Conservation (phyloP, 73 alveolate species). For the Stentor coeruleus region DNA sequence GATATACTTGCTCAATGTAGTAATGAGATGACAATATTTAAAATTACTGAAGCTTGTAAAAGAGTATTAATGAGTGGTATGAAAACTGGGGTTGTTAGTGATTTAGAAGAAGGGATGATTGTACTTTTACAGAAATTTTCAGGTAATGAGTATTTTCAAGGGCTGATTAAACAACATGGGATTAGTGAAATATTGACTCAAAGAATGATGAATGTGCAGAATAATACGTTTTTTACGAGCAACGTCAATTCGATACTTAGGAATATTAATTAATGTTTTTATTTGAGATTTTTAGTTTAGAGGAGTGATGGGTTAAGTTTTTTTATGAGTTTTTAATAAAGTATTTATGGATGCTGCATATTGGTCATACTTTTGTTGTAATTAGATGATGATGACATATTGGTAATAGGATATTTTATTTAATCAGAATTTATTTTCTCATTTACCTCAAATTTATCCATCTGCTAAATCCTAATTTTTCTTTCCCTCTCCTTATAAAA, state of each 20-base stretch:
- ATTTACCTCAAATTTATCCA: too few relatives aligned
- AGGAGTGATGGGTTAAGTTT: too few relatives aligned
- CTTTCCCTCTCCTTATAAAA: too few relatives aligned
- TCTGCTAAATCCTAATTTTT: too few relatives aligned
- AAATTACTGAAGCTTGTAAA: neutral
- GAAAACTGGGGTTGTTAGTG: neutral
- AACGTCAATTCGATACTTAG: constrained; percentile 13
- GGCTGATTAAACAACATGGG: neutral
- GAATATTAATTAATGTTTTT: neutral
- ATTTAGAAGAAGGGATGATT: neutral
- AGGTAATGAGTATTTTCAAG: neutral
- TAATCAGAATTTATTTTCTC: too few relatives aligned
- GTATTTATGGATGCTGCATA: too few relatives aligned
- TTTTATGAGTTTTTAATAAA: too few relatives aligned
- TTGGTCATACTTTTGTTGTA: too few relatives aligned
- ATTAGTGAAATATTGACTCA: neutral
- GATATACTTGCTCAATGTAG: neutral
- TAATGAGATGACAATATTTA: neutral
- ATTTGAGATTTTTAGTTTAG: too few relatives aligned
- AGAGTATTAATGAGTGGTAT: neutral
- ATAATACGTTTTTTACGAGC: neutral
- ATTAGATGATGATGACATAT: too few relatives aligned
- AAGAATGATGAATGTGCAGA: neutral
- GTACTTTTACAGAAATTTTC: neutral
- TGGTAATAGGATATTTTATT: too few relatives aligned